Conservation (phyloP, 1,139 yeast species). For the Sugiyamaella grinbergsii region DNA sequence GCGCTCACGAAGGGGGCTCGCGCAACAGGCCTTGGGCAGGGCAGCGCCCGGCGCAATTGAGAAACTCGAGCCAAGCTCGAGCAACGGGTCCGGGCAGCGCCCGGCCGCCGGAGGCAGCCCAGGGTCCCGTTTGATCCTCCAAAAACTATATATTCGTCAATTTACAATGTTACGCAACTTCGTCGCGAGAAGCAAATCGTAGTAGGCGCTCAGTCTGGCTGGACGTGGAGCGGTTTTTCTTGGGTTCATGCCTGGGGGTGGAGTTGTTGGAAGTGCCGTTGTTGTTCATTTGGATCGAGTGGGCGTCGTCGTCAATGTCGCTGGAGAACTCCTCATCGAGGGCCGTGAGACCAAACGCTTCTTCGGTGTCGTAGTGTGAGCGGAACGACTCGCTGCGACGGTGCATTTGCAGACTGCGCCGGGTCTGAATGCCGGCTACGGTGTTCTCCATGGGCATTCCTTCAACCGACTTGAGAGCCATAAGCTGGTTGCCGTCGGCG, state of each 20-base stretch:
- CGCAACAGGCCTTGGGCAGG: no score
- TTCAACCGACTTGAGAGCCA: conserved; percentile 61
- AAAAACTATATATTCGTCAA: no score
- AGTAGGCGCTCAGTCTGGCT: conserved; percentile 7
- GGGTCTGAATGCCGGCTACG: conserved; percentile 76
- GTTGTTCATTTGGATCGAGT: conserved; percentile 16
- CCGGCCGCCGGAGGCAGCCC: conserved; percentile 15
- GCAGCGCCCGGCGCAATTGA: no score
- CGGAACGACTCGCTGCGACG: conserved; percentile 43
- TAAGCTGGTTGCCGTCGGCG: conserved; percentile 50
- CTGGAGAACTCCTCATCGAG: conserved; percentile 33
- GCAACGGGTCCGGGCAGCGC: conserved; percentile 12
- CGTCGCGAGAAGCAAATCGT: conserved; percentile 8
- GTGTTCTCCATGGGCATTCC: conserved; percentile 86
- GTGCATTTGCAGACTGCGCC: conserved; percentile 51
- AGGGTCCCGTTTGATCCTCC: no score
- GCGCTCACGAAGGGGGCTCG: no score
- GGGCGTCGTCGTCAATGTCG: conserved; percentile 30
- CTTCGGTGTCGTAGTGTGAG: conserved; percentile 43
- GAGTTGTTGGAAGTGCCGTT: conserved; percentile 2
- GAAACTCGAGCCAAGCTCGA: no score
- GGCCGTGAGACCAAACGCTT: conserved; percentile 41
- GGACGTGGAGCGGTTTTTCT: conserved; percentile 8
- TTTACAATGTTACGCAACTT: neutral
- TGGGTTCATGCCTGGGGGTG: conserved; percentile 6